Evolutionary conservation across 2,329 filamentous ascomycete genomes (phyloP), one percentile per base, ranked within the genome.

Genomic region (Fusarium buharicum): DNA sequence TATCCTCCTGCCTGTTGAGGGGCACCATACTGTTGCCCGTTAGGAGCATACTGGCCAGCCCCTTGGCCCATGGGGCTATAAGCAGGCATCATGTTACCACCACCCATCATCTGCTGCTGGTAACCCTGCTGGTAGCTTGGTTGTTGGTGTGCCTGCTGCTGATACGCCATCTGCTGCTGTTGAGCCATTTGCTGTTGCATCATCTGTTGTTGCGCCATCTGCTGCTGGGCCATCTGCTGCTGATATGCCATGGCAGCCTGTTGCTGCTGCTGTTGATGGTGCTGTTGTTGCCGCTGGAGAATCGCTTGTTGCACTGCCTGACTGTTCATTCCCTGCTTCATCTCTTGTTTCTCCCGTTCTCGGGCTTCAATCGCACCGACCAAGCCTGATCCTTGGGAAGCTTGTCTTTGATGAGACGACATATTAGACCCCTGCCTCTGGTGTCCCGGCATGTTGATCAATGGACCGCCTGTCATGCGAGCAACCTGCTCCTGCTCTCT

Each of bases 401-500:
- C 78, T 39, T 78, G 76, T 59, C 82, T 83, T 60, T 79, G 79
- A 46, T 81, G 81, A 40, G 83, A 83, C 6, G 84, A 60, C 72
- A 94, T 80, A 55, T 85, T 86, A 14, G 81, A 77, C 50, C 79
- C 79, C 38, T 78, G 76, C 57, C 82, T 83, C 61, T 79, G 79
- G 46, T 81, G 81, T 45, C 83, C 83, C 5, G 83, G 64, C 72
- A 96, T 79, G 55, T 85, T 87, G 67, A 96, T 84, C 45, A 96
- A 79, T 0, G 93, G 90, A 0, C 87, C 88, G 1, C 91, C 90
- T 1, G 92, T 96, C 67, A 92, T 82, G 33, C 90, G 86, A 10
- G 93, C 91, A n/a, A 96, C 84, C 66, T 96, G 90, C 76, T 96
- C 92, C 73, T 96, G 93, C 75, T 97, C 93, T 14, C 90, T 86